Evolutionary conservation across 2,329 filamentous ascomycete genomes (phyloP).

Genomic region (Pseudopithomyces chartarum): DNA sequence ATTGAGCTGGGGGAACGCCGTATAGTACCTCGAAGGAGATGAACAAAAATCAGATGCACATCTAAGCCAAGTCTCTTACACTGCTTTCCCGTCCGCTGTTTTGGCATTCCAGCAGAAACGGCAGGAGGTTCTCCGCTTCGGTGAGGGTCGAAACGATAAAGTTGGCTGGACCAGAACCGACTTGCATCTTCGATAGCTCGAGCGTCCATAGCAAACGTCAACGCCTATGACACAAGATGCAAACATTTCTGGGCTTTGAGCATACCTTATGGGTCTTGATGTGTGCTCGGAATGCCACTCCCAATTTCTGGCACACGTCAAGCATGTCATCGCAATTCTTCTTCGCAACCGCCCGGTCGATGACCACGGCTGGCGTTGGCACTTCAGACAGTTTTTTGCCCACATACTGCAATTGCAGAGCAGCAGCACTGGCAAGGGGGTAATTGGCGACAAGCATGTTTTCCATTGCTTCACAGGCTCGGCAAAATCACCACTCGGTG

Average conservation of each 20-base stretch:
- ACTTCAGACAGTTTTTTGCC: conserved; percentile 65
- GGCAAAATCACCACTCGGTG: too few relatives aligned
- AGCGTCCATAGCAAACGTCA: conserved; percentile 57
- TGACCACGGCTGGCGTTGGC: conserved; percentile 68
- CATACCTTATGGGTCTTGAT: conserved; percentile 82
- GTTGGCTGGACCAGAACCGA: conserved; percentile 62
- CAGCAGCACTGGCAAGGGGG: conserved; percentile 18
- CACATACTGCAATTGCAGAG: conserved; percentile 51
- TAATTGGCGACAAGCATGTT: conserved; percentile 13
- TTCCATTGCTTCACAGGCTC: conserved; percentile 1
- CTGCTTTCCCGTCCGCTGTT: conserved; percentile 61
- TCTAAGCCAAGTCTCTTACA: conserved; percentile 47
- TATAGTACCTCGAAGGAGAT: conserved; percentile 63
- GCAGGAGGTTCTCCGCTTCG: conserved; percentile 71
- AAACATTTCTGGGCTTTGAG: not conserved
- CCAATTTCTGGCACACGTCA: conserved; percentile 61
- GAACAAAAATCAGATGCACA: not conserved
- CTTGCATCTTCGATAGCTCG: conserved; percentile 70
- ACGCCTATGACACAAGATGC: not conserved
- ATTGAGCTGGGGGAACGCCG: conserved; percentile 70
- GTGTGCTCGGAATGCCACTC: conserved; percentile 73
- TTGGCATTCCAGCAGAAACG: conserved; percentile 64
- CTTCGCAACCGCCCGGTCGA: conserved; percentile 69
- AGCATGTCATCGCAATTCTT: conserved; percentile 76
- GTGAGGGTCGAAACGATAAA: conserved; percentile 76